A percentile compares a stretch with the other conserved stretches of the same genome.
These are phyloP conservation scores for Nannizziopsis arthrosporioides DNA, from an alignment of 2,329 filamentous ascomycete genomes.

Conservation along the genomic window DNA sequence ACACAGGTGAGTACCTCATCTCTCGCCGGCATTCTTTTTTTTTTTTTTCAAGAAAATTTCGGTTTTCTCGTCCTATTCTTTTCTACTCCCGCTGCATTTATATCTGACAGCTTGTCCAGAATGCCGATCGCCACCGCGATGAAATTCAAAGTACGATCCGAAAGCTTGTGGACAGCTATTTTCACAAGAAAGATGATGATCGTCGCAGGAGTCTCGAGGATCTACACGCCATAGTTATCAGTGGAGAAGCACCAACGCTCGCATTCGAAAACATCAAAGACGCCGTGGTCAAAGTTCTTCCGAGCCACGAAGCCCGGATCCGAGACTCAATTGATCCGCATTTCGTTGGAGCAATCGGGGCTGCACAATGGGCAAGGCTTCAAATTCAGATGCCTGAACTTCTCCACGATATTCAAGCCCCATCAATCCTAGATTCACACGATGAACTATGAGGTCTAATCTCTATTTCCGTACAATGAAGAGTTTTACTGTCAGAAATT, in stretches of 20 bases:
- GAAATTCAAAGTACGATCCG: neutral
- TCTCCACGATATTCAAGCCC: neutral
- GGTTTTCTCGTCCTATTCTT: no score
- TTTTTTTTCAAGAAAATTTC: no score
- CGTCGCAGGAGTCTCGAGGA: neutral
- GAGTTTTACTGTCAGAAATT: no score
- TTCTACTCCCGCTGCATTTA: no score
- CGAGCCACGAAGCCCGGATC: neutral
- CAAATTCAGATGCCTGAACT: neutral
- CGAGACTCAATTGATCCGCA: constrained; percentile 3
- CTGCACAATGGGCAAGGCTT: constrained; percentile 4
- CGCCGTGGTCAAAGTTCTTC: neutral
- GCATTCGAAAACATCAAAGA: neutral
- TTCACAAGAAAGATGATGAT: neutral
- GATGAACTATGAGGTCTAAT: no score
- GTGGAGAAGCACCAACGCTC: constrained; percentile 8
- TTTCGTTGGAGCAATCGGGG: constrained; percentile 1
- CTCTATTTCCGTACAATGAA: no score
- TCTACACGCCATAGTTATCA: constrained; percentile 1
- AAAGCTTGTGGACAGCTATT: no score
- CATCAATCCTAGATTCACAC: no score
- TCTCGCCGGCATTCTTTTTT: no score
- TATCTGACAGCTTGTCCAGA: neutral
- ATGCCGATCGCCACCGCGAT: neutral
- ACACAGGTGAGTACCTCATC: no score